Evolutionary conservation across 2,329 filamentous ascomycete species (phyloP).

Genomic region (Parastagonospora avenae): DNA sequence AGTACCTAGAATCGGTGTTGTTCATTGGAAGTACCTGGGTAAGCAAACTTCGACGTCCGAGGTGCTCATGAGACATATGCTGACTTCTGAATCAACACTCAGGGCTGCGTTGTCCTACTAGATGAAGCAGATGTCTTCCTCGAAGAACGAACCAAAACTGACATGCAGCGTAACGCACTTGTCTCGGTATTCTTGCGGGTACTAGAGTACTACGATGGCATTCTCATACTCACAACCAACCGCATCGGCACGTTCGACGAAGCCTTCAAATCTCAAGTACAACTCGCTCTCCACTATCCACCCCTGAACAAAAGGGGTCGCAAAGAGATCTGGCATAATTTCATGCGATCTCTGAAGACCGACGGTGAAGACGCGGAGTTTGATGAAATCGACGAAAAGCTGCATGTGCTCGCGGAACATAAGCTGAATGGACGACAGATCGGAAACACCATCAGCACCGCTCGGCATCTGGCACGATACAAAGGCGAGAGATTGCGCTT

Average conservation of each 20-base stretch:
- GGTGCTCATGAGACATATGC: conserved; percentile 10
- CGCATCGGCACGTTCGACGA: conserved; percentile 47
- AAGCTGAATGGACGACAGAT: conserved; percentile 11
- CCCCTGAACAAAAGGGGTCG: conserved; percentile 48
- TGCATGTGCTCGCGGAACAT: conserved; percentile 1
- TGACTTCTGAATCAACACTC: conserved; percentile 42
- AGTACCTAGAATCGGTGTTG: conserved; percentile 8
- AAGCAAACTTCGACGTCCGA: no score
- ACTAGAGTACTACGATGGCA: conserved; percentile 52
- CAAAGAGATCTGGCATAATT: conserved; percentile 16
- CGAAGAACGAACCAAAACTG: conserved; percentile 48
- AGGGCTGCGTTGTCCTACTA: conserved; percentile 54
- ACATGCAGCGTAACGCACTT: conserved; percentile 27
- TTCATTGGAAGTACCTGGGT: background rate
- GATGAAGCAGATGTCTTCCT: conserved; percentile 58
- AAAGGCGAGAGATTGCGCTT: conserved; percentile 4
- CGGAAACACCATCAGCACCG: conserved; percentile 11
- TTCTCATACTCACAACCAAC: conserved; percentile 53
- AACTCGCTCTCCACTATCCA: conserved; percentile 7
- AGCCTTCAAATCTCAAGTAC: conserved; percentile 42
- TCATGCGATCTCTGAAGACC: conserved; percentile 4
- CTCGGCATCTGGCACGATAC: conserved; percentile 13
- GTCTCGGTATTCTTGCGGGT: conserved; percentile 40
- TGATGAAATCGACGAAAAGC: conserved; percentile 2
- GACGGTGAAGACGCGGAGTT: conserved; percentile 1